phyloP scores from a whole-genome alignment of 176 grass and related monocot species.

The Pontederia paniculata region DNA sequence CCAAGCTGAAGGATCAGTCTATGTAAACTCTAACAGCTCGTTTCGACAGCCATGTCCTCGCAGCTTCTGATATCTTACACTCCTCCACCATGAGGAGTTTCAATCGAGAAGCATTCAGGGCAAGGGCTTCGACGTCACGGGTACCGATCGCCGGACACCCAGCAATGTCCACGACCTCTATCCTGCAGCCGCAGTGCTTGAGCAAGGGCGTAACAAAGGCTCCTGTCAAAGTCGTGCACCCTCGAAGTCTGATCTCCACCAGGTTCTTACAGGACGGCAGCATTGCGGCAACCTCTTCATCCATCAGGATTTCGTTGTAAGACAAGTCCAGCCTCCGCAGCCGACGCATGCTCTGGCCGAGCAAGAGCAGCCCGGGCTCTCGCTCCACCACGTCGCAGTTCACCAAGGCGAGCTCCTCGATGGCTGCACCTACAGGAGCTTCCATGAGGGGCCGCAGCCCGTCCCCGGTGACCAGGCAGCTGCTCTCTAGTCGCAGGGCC shows the following conservation, averaged over 20 bases:
- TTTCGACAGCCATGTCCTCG: constrained; percentile 13
- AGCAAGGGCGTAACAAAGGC: constrained; percentile 31
- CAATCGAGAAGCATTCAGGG: constrained; percentile 31
- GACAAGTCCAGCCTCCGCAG: constrained; percentile 62
- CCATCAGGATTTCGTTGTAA: constrained; percentile 61
- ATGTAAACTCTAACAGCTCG: no score
- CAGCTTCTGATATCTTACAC: constrained; percentile 26
- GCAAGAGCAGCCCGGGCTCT: constrained; percentile 66
- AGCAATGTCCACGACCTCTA: constrained; percentile 63
- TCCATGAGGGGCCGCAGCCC: constrained; percentile 67
- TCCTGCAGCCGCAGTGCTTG: constrained; percentile 37
- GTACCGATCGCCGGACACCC: constrained; percentile 36
- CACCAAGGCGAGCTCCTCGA: constrained; percentile 77
- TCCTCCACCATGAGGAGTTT: constrained; percentile 52
- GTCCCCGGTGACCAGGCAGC: constrained; percentile 75
- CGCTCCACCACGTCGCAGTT: constrained; percentile 72
- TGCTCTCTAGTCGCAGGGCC: constrained; percentile 65
- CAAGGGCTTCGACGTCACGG: constrained; percentile 35
- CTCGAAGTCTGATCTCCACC: constrained; percentile 54
- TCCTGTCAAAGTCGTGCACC: constrained; percentile 49
- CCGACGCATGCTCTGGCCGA: constrained; percentile 64
- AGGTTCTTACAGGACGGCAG: constrained; percentile 61
- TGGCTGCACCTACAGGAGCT: constrained; percentile 35
- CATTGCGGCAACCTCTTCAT: constrained; percentile 77
- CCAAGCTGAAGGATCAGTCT: no score